Evolutionary conservation across 2,329 filamentous ascomycete genomes (phyloP), one percentile per base, ranked within the genome.

Genomic region (Aspergillus sp.): DNA sequence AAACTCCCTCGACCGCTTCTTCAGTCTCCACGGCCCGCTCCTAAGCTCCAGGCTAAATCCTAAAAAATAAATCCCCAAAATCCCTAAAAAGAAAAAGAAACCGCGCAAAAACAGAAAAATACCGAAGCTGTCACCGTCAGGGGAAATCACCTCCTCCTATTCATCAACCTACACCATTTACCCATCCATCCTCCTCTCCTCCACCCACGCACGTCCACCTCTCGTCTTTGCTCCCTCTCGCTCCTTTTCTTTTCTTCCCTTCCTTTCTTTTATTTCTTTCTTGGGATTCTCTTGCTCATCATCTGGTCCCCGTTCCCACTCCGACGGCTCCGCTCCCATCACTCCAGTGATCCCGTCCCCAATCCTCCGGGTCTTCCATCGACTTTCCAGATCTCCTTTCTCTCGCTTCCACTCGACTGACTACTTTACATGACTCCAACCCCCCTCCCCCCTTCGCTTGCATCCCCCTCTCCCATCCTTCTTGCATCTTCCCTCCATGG

Each of bases 51-150:
- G 57, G 49, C 43, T 58, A 50, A 69, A 64, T 7, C 10, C 23
- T 25, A 25, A 25, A 25, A 25, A 25, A 6, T 3, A 25, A 25
- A 2, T 25, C 10, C 23, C 23, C 23, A 25, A 25, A 25, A 9
- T 25, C 10, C 5, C 23, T 1, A 36, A 7, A 36, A 36, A 36
- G 7, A 36, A 36, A 36, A 36, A 17, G 7, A 36, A 11, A 7
- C 29, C 29, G n/a, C n/a, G 23, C 7, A 25, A 25, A 25, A 25
- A 25, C 23, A 25, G 4, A 25, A 25, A 25, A 25, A 25, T 25
- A 25, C 23, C 21, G 23, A 25, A 25, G 23, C 23, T 64, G 65
- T 69, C 64, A 70, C 23, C 64, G 65, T 69, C 64, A 70, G 67
- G 67, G 68, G 23, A 25, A 25, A 25, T 25, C 23, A 25, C 23